phyloP scores from a whole-genome alignment of 176 grass and related monocot species.

The Bolboschoenus planiculmis region DNA sequence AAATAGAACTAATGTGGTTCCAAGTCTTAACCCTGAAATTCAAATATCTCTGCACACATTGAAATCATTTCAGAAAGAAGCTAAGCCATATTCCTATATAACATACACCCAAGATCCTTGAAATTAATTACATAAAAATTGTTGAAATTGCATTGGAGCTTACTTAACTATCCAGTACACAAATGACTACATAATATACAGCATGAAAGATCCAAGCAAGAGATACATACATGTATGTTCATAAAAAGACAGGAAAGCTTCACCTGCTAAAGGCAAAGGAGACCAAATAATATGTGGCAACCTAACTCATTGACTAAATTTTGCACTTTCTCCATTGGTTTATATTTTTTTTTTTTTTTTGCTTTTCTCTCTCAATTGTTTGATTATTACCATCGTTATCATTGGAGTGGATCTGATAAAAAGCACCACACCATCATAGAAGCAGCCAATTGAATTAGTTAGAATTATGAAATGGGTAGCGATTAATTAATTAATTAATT shows the following conservation, averaged over 20 bases:
- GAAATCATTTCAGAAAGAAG: too few species aligned
- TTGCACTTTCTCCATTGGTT: neutral
- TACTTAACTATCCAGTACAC: too few species aligned
- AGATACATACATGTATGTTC: neutral
- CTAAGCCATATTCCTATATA: too few species aligned
- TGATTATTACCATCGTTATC: neutral
- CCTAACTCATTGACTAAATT: conserved; percentile 3
- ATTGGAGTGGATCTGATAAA: neutral
- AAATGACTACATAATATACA: too few species aligned
- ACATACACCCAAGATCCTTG: too few species aligned
- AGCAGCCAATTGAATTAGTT: neutral
- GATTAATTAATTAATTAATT: neutral
- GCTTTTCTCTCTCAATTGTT: neutral
- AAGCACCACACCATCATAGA: neutral
- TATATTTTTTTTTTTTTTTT: neutral
- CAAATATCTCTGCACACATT: too few species aligned
- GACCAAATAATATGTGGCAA: conserved; percentile 2
- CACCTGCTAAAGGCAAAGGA: conserved; percentile 13
- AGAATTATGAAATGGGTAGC: neutral
- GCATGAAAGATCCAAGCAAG: neutral
- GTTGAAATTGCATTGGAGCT: too few species aligned
- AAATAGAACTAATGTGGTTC: too few species aligned
- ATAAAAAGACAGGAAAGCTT: neutral
- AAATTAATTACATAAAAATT: too few species aligned
- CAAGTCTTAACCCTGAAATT: too few species aligned